Percentiles rank a stretch among this genome's conserved stretches.
phyloP scores from a whole-genome alignment of 2,329 filamentous ascomycete species.

The Chrysosporium queenslandicum region DNA sequence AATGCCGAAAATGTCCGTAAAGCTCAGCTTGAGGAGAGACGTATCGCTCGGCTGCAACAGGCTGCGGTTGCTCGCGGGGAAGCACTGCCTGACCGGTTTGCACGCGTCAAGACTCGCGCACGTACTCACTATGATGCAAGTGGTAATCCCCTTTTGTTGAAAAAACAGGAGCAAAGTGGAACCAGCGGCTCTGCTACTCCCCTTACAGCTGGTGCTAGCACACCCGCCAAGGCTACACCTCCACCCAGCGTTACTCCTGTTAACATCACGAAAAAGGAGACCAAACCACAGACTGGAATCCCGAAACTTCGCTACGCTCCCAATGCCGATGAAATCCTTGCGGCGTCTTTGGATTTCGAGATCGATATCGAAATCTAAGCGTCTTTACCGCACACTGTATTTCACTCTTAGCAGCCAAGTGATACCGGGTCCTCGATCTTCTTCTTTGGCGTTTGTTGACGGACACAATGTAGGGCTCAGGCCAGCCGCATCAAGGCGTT shows the following conservation, averaged over 20 bases:
- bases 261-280: conserved; percentile 24
- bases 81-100: conserved; percentile 43
- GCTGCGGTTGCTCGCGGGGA: conserved; percentile 55
- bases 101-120: conserved; percentile 56
- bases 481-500: neutral
- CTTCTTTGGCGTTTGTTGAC: neutral
- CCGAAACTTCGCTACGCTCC: conserved; percentile 66
- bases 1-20: conserved; percentile 87
- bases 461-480: neutral
- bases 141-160: conserved; percentile 32
- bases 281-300: conserved; percentile 39
- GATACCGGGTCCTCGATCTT: neutral
- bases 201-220: conserved; percentile 42
- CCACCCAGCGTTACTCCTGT: conserved; percentile 34
- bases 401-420: neutral
- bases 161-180: conserved; percentile 40
- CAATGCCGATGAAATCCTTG: conserved; percentile 89
- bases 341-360: conserved; percentile 66
- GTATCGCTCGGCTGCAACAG: conserved; percentile 50
- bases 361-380: conserved; percentile 63
- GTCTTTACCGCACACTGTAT: neutral
- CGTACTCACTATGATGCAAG: conserved; percentile 59
- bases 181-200: conserved; percentile 41
- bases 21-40: conserved; percentile 74
- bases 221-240: conserved; percentile 48